Evolutionary conservation across 345 rosid species (phyloP).

Genomic region (Populus davidiana): DNA sequence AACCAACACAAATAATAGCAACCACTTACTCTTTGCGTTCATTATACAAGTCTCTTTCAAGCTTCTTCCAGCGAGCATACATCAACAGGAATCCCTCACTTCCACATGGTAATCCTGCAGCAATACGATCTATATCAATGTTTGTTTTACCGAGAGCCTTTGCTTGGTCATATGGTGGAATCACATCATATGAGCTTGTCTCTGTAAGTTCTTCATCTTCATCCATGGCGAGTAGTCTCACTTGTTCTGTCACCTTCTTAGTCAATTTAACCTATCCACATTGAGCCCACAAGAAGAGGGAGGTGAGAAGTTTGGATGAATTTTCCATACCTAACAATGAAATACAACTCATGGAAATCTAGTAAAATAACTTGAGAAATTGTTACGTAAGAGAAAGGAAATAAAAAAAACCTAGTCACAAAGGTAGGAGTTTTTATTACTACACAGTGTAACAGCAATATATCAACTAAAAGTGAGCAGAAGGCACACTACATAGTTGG

Average conservation of each 20-base stretch:
- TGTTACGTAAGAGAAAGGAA: background rate
- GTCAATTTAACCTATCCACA: conserved; percentile 63
- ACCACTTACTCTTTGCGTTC: conserved; percentile 86
- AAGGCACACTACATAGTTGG: background rate
- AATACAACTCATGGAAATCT: background rate
- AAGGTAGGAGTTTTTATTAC: background rate
- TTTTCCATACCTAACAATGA: background rate
- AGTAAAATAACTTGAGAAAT: background rate
- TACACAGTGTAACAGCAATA: background rate
- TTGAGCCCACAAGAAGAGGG: conserved; percentile 5
- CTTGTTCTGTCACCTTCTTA: conserved; percentile 94
- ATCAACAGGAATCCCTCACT: conserved; percentile 97
- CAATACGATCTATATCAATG: conserved; percentile 93
- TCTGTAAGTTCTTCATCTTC: conserved; percentile 80
- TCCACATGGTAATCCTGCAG: conserved; percentile 99
- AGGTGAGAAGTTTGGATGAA: background rate
- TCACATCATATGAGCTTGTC: conserved; percentile 58
- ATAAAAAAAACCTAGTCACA: background rate
- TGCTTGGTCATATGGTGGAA: conserved; percentile 96
- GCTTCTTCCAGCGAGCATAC: conserved; percentile 99
- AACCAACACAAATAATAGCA: conserved; percentile 13
- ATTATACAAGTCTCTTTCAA: conserved; percentile 92
- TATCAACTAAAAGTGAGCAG: background rate
- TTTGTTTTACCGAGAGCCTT: conserved; percentile 97
- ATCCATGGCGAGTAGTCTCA: conserved; percentile 78